Evolutionary conservation across 2,329 filamentous ascomycete genomes (phyloP).

Genomic region (Colletotrichum siamense): DNA sequence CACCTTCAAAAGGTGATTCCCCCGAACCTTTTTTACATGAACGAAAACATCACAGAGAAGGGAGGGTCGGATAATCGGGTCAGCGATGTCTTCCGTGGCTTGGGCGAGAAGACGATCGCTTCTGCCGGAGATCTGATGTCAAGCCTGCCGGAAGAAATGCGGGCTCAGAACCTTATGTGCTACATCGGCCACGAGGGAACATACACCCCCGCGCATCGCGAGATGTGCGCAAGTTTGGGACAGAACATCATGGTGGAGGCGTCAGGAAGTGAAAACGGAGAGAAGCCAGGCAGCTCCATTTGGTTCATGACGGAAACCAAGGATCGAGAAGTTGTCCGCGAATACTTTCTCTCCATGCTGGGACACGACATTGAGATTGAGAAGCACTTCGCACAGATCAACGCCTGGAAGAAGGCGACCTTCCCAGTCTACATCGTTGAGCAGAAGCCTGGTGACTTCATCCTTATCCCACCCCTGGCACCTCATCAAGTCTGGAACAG

Average conservation of each 20-base stretch:
- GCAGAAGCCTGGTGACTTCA: conserved; percentile 88
- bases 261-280: conserved; percentile 74
- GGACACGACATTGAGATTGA: conserved; percentile 98
- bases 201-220: conserved; percentile 91
- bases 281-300: conserved; percentile 86
- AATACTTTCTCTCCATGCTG: conserved; percentile 91
- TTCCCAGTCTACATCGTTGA: conserved; percentile 94
- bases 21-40: conserved; percentile 85
- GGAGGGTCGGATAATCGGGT: conserved; percentile 28
- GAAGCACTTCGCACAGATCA: conserved; percentile 93
- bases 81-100: conserved; percentile 46
- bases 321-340: conserved; percentile 86
- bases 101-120: conserved; percentile 59
- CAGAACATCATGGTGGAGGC: conserved; percentile 99
- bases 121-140: conserved; percentile 94
- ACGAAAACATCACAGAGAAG: conserved; percentile 70
- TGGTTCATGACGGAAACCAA: conserved; percentile 99
- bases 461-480: conserved; percentile 89
- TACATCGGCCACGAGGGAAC: conserved; percentile 98
- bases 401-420: conserved; percentile 93
- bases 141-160: conserved; percentile 83
- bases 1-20: conserved; percentile 81
- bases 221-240: conserved; percentile 96
- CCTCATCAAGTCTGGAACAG: conserved; percentile 99
- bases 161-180: conserved; percentile 96